Conservation (phyloP, 2,329 filamentous ascomycete genomes). For the Alternaria brassicicola region DNA sequence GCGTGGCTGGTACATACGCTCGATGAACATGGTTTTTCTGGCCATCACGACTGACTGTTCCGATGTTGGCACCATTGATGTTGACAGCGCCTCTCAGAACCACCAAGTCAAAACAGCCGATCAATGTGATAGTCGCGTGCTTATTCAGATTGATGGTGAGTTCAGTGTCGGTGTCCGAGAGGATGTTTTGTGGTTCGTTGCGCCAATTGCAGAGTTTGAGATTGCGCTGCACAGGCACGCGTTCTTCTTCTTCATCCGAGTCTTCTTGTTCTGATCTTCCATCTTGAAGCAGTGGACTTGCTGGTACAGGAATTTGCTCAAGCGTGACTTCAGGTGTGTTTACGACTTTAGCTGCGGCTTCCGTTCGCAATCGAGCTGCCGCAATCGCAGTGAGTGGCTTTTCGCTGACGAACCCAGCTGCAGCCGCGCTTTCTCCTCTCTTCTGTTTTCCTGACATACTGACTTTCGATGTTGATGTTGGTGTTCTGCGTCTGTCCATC, state of each 20-base stretch:
- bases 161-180: slow-evolving; percentile 32
- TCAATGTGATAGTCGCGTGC: slow-evolving; percentile 45
- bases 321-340: slow-evolving; percentile 16
- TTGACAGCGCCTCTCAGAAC: slow-evolving; percentile 68
- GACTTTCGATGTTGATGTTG: slow-evolving; percentile 4
- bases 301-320: slow-evolving; percentile 21
- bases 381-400: slow-evolving; percentile 44
- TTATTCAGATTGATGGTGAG: slow-evolving; percentile 38
- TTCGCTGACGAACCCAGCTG: slow-evolving; percentile 4
- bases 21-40: slow-evolving; percentile 46
- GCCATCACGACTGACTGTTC: slow-evolving; percentile 45
- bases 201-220: slow-evolving; percentile 44
- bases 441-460: slow-evolving; percentile 44
- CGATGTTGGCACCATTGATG: slow-evolving; percentile 68
- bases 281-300: slow-evolving; percentile 22
- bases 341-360: slow-evolving; percentile 21
- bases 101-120: slow-evolving; percentile 72
- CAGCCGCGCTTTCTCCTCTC: slow-evolving; percentile 20
- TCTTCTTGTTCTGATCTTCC: slow-evolving; percentile 26
- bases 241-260: slow-evolving; percentile 25
- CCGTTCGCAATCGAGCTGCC: slow-evolving; percentile 39
- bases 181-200: slow-evolving; percentile 26
- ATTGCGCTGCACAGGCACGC: slow-evolving; percentile 21
- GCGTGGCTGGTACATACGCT: slow-evolving; percentile 70
- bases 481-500: slow-evolving; percentile 3